phyloP scores from a whole-genome alignment of 208 protist species.

The Wallacemonas collosoma region DNA sequence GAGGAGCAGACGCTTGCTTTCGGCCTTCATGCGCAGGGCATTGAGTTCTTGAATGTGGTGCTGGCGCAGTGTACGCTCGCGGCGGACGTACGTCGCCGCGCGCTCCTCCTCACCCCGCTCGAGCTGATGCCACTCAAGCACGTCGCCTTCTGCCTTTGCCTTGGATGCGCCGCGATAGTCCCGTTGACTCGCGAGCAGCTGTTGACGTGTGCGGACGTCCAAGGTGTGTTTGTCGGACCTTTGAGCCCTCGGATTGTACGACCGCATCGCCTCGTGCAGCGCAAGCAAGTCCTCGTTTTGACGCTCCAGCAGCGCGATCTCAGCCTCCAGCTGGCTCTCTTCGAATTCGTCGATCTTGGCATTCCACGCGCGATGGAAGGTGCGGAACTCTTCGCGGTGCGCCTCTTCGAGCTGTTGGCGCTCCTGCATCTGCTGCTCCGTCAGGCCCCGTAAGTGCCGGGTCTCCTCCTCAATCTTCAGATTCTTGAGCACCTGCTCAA shows the following conservation, averaged over 20 bases:
- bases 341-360: conserved; percentile 87
- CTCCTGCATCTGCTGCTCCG: conserved; percentile 89
- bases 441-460: conserved; percentile 81
- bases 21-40: conserved; percentile 73
- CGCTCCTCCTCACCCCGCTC: conserved; percentile 70
- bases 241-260: conserved; percentile 59
- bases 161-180: conserved; percentile 84
- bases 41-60: conserved; percentile 84
- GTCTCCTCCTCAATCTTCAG: conserved; percentile 91
- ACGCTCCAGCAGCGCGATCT: conserved; percentile 85
- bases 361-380: conserved; percentile 90
- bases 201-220: conserved; percentile 78
- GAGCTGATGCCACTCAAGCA: conserved; percentile 68
- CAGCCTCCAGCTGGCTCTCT: conserved; percentile 75
- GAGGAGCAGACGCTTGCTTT: conserved; percentile 69
- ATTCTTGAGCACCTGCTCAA: conserved; percentile 89
- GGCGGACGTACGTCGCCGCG: conserved; percentile 54
- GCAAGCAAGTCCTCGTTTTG: conserved; percentile 83
- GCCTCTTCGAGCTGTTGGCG: conserved; percentile 78
- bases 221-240: conserved; percentile 28
- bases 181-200: conserved; percentile 86
- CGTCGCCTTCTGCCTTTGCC: conserved; percentile 80
- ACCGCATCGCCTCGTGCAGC: conserved; percentile 79
- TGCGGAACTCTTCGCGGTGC: conserved; percentile 86
- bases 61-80: conserved; percentile 63